Base-by-base conservation (phyloP, 768 basidiomycete species). In the Phaeolepiota aurea region DNA sequence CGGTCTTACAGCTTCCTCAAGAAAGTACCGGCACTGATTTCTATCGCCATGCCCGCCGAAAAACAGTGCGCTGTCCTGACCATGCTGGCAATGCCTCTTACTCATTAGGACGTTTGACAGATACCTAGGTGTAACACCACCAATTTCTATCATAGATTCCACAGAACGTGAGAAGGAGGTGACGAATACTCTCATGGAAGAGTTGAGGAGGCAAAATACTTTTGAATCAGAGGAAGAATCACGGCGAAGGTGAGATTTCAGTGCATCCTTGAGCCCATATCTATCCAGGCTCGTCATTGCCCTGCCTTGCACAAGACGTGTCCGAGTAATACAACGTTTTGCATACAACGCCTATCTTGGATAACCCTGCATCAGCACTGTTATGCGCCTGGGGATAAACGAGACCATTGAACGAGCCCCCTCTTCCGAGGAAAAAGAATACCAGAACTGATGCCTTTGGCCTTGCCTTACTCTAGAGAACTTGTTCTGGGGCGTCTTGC, bases 201-300 rank as follows among this genome's bases (percentile, higher is more conserved):
- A 99, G 60, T 73, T 99, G 21, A 74, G 79, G 54, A 67, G 76
- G 34, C 83, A 94, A 54, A 83, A 86, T 43, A 83, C 83, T 2
- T 94, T 96, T 60, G 94, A 97, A 64, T 79, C 72, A 34, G 87
- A 90, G 46, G 83, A 88, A 40, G 92, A 97, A 61, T 72, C 87
- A 19, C 76, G 84, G 61, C 82, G 77, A 46, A 82, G 94, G 94
- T 96, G 57, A 66, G 85, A n/a, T n/a, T n/a, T n/a, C n/a, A n/a
- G n/a, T n/a, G n/a, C n/a, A n/a, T n/a, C n/a, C 16, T 5, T 9
- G 9, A 31, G 9, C 10, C 28, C n/a, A 31, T 9, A n/a, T n/a
- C n/a, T n/a, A n/a, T n/a, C n/a, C n/a, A n/a, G n/a, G n/a, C n/a
- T n/a, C n/a, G n/a, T n/a, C n/a, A n/a, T n/a, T n/a, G n/a, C n/a